These are phyloP conservation scores for Suillus sp. DNA, from an alignment of 768 basidiomycete genomes.

Conservation along the genomic window DNA sequence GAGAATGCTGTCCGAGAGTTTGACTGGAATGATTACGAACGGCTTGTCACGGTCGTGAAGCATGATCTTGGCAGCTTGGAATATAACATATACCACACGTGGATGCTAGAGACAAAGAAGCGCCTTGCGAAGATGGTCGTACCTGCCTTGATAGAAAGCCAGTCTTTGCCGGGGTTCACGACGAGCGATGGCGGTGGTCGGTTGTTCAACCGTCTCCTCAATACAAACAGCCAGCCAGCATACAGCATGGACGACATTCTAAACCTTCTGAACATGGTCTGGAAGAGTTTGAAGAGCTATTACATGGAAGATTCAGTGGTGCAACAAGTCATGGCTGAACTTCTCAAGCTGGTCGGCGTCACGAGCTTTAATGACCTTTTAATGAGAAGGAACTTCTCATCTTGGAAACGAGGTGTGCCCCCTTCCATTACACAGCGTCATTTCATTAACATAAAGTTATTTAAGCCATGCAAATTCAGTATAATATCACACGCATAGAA, in stretches of 20 bases:
- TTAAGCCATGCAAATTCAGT: conserved; percentile 99
- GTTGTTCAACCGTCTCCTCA: conserved; percentile 90
- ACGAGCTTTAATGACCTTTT: conserved; percentile 97
- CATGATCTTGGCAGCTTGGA: conserved; percentile 98
- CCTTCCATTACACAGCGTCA: neutral
- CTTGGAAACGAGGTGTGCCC: conserved; percentile 94
- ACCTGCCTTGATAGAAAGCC: conserved; percentile 97
- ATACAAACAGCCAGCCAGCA: conserved; percentile 84
- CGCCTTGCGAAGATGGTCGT: conserved; percentile 96
- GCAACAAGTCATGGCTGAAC: conserved; percentile 92
- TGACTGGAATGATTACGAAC: conserved; percentile 97
- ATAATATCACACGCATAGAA: conserved; percentile 96
- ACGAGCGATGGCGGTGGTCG: conserved; percentile 92
- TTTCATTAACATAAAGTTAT: conserved; percentile 10
- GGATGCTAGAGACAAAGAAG: conserved; percentile 99
- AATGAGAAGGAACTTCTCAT: conserved; percentile 98
- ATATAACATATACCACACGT: conserved; percentile 99
- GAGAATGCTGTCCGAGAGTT: conserved; percentile 90
- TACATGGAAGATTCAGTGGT: conserved; percentile 98
- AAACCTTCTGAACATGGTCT: conserved; percentile 95
- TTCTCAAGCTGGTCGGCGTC: conserved; percentile 94
- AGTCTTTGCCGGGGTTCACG: conserved; percentile 96
- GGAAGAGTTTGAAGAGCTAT: conserved; percentile 97
- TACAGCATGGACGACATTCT: conserved; percentile 98
- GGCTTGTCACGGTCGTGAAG: conserved; percentile 95